Evolutionary conservation across 805 yeast species (phyloP), one percentile per base, ranked within the genome.

Genomic region (Lipomyces japonicus): DNA sequence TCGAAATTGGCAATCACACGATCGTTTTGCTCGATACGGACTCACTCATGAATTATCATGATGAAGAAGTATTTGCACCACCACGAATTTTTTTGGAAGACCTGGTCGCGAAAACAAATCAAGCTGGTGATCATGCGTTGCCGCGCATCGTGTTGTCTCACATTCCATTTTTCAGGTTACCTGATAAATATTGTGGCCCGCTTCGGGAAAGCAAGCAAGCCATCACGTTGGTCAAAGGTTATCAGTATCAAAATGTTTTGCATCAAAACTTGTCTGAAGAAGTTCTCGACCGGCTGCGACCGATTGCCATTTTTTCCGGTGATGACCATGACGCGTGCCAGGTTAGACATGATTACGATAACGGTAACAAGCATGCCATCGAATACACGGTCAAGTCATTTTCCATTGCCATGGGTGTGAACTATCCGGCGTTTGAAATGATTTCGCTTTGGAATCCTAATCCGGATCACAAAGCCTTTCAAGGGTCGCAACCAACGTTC

Each of bases 321-420:
- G 99, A 93, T 66, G 98, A 93, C 65, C 99, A 93, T 69, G 98
- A 93, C 66, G 89, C 87, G 60, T 93, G 99, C 66, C 87, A 85
- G 57, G 75, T 84, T 26, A 68, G 70, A 19, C 97, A 91, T 64
- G 49, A 59, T 3, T 69, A 63, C 55, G 38, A 35, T 4, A 48
- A 58, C 26, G 61, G 57, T 7, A 45, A 31, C 4, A 46, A 49
- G 9, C 34, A 60, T 56, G 73, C 79, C 24, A 37, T 41, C 19
- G 98, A 93, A 65, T 80, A 84, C 56, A 87, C 96, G 0, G 89
- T 90, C 25, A 93, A 93, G 66, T 80, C 95, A 2, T 80, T 84
- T 45, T 84, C 96, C 12, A 86, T 93, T 95, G 90, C 95, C 21
- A 86, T 87, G 81, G 97, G 97, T 0, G 81, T 93, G 25, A 68